Percentiles rank a stretch among this genome's conserved stretches.
Evolutionary conservation across 306 rosid genomes (phyloP).

Genomic region (Fragaria nilgerrensis): DNA sequence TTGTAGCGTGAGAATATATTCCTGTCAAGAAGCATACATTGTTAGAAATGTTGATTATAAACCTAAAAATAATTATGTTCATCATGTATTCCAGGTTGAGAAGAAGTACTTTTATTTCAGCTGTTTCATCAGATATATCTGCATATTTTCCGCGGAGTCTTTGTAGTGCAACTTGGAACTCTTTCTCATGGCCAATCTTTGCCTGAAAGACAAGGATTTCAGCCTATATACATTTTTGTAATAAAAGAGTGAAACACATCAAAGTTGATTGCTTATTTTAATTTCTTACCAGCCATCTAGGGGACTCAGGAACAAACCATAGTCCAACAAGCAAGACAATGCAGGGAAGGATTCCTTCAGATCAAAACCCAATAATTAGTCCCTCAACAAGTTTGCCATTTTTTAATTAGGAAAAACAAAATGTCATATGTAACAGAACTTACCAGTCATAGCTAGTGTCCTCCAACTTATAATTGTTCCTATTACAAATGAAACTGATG

Average conservation of each 20-base stretch:
- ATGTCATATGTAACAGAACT: neutral
- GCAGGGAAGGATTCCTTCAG: conserved; percentile 69
- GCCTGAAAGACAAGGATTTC: conserved; percentile 30
- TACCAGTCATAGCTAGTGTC: conserved; percentile 39
- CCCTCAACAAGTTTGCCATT: neutral
- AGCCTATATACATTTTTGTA: neutral
- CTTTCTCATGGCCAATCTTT: conserved; percentile 38
- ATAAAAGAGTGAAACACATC: neutral
- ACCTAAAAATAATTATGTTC: conserved; percentile 6
- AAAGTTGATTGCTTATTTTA: neutral
- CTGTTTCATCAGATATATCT: conserved; percentile 32
- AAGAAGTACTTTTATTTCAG: conserved; percentile 26
- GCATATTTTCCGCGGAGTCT: conserved; percentile 39
- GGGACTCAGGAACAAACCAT: conserved; percentile 43
- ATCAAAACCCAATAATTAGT: conserved; percentile 22
- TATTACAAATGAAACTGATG: conserved; percentile 53
- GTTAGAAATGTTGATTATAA: conserved; percentile 10
- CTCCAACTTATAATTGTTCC: conserved; percentile 53
- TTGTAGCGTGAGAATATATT: conserved; percentile 26
- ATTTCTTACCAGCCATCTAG: conserved; percentile 49
- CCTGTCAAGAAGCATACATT: conserved; percentile 23
- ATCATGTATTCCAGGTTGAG: conserved; percentile 2
- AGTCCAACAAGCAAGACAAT: conserved; percentile 45
- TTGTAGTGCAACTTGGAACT: conserved; percentile 38
- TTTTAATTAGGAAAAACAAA: neutral